Conservation (phyloP, 805 yeast genomes). For the Barnettozyma botsteinii region DNA sequence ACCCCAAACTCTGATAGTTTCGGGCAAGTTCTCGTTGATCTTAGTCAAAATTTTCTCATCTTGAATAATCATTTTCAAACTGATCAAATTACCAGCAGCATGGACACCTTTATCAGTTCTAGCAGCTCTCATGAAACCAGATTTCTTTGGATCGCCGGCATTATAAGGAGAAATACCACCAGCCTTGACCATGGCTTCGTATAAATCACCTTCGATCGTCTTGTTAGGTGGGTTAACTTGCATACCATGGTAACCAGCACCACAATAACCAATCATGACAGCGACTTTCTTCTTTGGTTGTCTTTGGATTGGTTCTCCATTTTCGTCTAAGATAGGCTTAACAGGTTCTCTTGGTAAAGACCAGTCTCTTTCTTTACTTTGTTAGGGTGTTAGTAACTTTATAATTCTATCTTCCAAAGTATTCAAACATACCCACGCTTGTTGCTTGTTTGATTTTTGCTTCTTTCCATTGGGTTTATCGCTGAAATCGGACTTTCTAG, state of each 20-base stretch:
- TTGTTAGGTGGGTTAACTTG: conserved; percentile 83
- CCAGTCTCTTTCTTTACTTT: conserved; percentile 16
- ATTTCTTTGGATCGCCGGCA: conserved; percentile 81
- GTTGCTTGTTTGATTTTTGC: conserved; percentile 16
- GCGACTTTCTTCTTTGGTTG: conserved; percentile 89
- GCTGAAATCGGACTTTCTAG: conserved; percentile 22
- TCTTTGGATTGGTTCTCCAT: conserved; percentile 59
- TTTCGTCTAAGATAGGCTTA: conserved; percentile 41
- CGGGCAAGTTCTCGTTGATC: conserved; percentile 74
- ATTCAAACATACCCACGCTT: conserved; percentile 25
- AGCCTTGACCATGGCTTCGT: conserved; percentile 74
- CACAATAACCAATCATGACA: conserved; percentile 87
- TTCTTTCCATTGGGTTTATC: conserved; percentile 17
- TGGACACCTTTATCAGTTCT: conserved; percentile 95
- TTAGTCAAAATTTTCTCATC: conserved; percentile 62
- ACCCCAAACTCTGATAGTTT: conserved; percentile 90
- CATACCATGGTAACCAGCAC: conserved; percentile 96
- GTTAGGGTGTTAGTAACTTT: conserved; percentile 8
- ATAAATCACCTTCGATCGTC: conserved; percentile 88
- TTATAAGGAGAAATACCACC: conserved; percentile 88
- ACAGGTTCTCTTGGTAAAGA: conserved; percentile 15
- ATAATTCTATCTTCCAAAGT: neutral
- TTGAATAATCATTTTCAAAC: conserved; percentile 77
- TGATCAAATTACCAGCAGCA: conserved; percentile 91
- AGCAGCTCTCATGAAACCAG: conserved; percentile 82